phyloP scores from a whole-genome alignment of 106 monocot genomes.

The Dendrobium officinale region DNA sequence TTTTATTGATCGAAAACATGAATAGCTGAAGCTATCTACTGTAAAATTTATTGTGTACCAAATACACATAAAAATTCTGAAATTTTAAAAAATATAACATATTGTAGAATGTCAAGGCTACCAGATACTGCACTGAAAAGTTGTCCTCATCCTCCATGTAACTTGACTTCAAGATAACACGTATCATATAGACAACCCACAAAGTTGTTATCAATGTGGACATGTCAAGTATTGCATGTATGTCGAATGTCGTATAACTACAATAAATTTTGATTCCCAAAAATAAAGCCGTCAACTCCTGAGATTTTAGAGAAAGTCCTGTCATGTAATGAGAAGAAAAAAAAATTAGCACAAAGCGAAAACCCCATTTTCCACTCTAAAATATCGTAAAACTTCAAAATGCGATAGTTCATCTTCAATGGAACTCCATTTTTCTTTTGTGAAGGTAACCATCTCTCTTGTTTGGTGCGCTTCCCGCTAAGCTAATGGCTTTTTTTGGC shows the following conservation, averaged over 20 bases:
- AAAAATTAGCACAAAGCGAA: not conserved
- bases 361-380: no score
- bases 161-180: slow-evolving; percentile 2
- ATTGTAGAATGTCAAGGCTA: not conserved
- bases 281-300: slow-evolving; percentile 8
- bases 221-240: not conserved
- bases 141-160: slow-evolving; percentile 10
- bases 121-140: not conserved
- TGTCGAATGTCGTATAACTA: not conserved
- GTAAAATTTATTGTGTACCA: not conserved
- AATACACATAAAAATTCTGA: not conserved
- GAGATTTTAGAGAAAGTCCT: slow-evolving; percentile 11
- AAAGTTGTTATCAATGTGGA: slow-evolving; percentile 9
- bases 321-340: not conserved
- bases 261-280: slow-evolving; percentile 3
- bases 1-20: not conserved
- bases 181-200: slow-evolving; percentile 9
- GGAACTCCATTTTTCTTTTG: no score
- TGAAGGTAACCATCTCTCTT: no score
- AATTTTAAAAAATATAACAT: not conserved
- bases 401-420: no score
- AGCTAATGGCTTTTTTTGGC: no score
- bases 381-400: no score
- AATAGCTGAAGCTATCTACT: not conserved
- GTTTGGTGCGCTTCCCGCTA: no score